A percentile compares a stretch with the other conserved stretches of the same genome.
phyloP scores from a whole-genome alignment of 352 stramenopile species.

The Phytophthora idaei region DNA sequence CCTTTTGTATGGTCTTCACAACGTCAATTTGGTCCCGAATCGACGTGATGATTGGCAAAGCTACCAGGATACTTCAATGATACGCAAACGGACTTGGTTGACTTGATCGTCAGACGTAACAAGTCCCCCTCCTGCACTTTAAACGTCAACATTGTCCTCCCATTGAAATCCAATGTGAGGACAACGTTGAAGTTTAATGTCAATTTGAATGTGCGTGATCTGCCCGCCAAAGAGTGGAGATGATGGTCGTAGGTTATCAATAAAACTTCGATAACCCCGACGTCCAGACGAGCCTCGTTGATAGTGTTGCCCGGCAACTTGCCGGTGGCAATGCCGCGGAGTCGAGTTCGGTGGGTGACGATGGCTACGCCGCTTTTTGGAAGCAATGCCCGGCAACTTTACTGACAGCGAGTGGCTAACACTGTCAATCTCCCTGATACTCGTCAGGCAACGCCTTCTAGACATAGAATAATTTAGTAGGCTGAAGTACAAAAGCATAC shows the following conservation, averaged over 20 bases:
- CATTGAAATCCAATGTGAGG: no score
- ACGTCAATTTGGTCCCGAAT: background rate
- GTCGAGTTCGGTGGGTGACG: slow-evolving; percentile 7
- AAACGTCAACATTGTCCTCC: no score
- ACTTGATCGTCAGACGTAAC: slow-evolving; percentile 5
- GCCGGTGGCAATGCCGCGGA: no score
- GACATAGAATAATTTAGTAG: no score
- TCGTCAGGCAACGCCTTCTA: slow-evolving; percentile 2
- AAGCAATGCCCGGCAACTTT: background rate
- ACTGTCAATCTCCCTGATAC: background rate
- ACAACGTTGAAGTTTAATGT: no score
- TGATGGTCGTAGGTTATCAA: background rate
- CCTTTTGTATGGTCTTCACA: background rate
- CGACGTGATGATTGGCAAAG: slow-evolving; percentile 19
- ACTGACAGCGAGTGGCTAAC: background rate
- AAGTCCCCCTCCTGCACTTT: background rate
- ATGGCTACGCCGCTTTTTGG: slow-evolving; percentile 5
- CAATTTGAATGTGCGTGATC: background rate
- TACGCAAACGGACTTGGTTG: slow-evolving; percentile 19
- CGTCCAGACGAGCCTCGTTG: slow-evolving; percentile 9
- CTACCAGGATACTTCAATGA: slow-evolving; percentile 31
- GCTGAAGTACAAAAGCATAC: no score
- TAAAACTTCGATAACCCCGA: background rate
- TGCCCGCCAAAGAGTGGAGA: background rate
- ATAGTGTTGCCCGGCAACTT: background rate